Percentiles rank a stretch among this genome's conserved stretches.
Evolutionary conservation across 805 yeast species (phyloP).

Genomic region (Phaffomyces opuntiae): DNA sequence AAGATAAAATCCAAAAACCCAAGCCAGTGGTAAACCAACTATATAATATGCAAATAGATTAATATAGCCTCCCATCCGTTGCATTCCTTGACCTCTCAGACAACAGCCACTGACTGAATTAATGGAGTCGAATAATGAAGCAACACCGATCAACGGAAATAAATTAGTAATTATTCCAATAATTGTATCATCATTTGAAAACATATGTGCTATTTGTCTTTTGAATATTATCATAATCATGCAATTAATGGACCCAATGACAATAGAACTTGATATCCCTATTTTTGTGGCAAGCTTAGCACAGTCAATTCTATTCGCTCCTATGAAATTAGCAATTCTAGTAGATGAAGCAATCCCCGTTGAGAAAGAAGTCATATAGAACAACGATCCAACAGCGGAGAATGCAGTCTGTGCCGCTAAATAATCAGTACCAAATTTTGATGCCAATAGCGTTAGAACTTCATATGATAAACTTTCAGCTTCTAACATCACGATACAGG

Average conservation of each 20-base stretch:
- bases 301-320: conserved; percentile 42
- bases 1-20: conserved; percentile 45
- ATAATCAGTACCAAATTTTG: conserved; percentile 60
- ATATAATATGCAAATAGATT: conserved; percentile 64
- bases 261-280: conserved; percentile 35
- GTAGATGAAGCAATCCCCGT: conserved; percentile 65
- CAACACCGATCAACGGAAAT: conserved; percentile 55
- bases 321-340: conserved; percentile 65
- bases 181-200: conserved; percentile 57
- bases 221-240: conserved; percentile 42
- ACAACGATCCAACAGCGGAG: conserved; percentile 55
- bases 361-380: conserved; percentile 69
- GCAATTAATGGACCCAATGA: conserved; percentile 46
- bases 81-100: conserved; percentile 81
- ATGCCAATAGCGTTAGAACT: conserved; percentile 58
- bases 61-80: conserved; percentile 65
- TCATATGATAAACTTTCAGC: conserved; percentile 75
- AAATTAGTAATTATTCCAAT: conserved; percentile 43
- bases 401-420: conserved; percentile 72
- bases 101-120: conserved; percentile 77
- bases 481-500: conserved; percentile 69
- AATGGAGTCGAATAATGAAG: conserved; percentile 64
- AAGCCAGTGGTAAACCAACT: conserved; percentile 65
- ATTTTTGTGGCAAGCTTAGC: conserved; percentile 41
- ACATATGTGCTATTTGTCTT: conserved; percentile 44